These are phyloP conservation scores for Dendrobium officinale DNA, from an alignment of 106 monocot species.

Conservation along the genomic window DNA sequence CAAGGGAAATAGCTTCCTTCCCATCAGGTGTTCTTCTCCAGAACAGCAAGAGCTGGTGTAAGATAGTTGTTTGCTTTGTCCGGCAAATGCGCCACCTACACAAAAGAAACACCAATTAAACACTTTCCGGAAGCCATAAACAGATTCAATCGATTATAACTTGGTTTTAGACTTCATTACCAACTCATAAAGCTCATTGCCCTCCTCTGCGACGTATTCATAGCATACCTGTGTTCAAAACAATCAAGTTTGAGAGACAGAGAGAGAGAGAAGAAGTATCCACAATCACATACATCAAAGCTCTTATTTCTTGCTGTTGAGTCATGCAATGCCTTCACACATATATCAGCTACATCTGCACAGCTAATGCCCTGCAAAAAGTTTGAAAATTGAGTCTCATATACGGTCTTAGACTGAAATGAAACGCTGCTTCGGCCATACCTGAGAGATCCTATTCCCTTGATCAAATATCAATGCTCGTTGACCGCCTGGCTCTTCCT, in stretches of 20 bases:
- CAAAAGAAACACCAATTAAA: neutral
- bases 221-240: slow-evolving; percentile 64
- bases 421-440: slow-evolving; percentile 7
- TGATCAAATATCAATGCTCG: slow-evolving; percentile 97
- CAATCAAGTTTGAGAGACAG: neutral
- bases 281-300: slow-evolving; percentile 58
- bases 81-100: slow-evolving; percentile 93
- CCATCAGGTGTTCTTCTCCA: slow-evolving; percentile 90
- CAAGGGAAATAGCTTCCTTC: neutral
- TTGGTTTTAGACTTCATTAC: slow-evolving; percentile 26
- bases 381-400: neutral
- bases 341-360: slow-evolving; percentile 97
- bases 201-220: slow-evolving; percentile 81
- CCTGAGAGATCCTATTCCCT: slow-evolving; percentile 95
- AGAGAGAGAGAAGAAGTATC: neutral
- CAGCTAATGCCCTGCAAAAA: slow-evolving; percentile 80
- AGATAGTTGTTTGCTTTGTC: slow-evolving; percentile 99
- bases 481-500: slow-evolving; percentile 99
- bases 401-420: neutral
- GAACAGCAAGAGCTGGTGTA: slow-evolving; percentile 78
- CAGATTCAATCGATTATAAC: neutral
- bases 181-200: slow-evolving; percentile 88
- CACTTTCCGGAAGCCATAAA: neutral
- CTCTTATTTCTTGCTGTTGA: slow-evolving; percentile 98
- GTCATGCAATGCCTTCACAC: slow-evolving; percentile 96